These are phyloP conservation scores for Cryptococcus hybrid DNA, from an alignment of 1,284 basidiomycete genomes.

Conservation along the genomic window DNA sequence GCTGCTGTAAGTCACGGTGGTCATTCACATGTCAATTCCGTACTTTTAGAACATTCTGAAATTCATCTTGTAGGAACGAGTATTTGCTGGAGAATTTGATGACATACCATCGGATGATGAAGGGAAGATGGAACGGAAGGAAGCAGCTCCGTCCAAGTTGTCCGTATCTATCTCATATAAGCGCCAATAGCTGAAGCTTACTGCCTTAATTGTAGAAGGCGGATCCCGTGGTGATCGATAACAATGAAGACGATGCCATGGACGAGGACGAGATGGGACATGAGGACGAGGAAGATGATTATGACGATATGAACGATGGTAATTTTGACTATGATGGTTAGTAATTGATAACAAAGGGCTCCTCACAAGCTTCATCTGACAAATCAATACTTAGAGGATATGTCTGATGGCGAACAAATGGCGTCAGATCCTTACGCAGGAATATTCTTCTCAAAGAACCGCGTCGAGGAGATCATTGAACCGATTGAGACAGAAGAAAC, in stretches of 20 bases:
- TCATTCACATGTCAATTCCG: not conserved
- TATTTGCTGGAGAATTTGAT: constrained; percentile 69
- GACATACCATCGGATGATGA: constrained; percentile 54
- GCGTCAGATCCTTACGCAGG: constrained; percentile 79
- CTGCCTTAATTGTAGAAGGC: not conserved
- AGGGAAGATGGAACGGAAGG: constrained; percentile 45
- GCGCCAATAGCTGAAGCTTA: too few species aligned
- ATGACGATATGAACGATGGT: constrained; percentile 39
- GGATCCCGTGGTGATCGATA: not conserved
- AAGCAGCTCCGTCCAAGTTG: too few species aligned
- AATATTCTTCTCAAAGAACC: constrained; percentile 87
- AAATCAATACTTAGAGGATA: not conserved
- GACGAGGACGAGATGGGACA: constrained; percentile 8
- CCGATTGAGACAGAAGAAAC: constrained; percentile 59
- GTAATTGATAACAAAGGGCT: not conserved
- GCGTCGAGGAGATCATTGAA: constrained; percentile 80
- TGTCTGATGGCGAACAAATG: not conserved
- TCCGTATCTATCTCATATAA: too few species aligned
- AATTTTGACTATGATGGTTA: constrained; percentile 4
- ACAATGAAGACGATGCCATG: constrained; percentile 6
- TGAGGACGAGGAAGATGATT: constrained; percentile 37
- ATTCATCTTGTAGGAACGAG: constrained; percentile 33
- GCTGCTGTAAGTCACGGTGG: constrained; percentile 66
- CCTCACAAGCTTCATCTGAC: not conserved
- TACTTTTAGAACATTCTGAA: not conserved